Evolutionary conservation across 768 basidiomycete species (phyloP).

Genomic region (Lyophyllum atratum): DNA sequence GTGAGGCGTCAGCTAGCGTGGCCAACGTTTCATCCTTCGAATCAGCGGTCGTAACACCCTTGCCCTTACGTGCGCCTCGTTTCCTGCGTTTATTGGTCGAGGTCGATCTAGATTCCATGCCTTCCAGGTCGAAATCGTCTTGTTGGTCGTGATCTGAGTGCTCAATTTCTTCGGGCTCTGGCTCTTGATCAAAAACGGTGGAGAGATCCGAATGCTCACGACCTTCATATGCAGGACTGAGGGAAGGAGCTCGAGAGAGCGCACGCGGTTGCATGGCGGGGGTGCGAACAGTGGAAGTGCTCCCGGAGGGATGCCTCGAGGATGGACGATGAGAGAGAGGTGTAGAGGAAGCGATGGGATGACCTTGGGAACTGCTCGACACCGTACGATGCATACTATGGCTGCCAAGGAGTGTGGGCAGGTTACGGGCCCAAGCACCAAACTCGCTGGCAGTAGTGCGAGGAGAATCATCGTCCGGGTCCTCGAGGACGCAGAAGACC

Average conservation of each 20-base stretch:
- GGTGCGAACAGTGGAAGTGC: slow-evolving; percentile 46
- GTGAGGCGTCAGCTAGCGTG: slow-evolving; percentile 77
- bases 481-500: slow-evolving; percentile 81
- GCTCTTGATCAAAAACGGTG: slow-evolving; percentile 56
- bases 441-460: slow-evolving; percentile 84
- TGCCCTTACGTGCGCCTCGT: slow-evolving; percentile 84
- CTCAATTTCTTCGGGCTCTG: slow-evolving; percentile 47
- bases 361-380: slow-evolving; percentile 64
- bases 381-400: slow-evolving; percentile 59
- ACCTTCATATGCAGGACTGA: slow-evolving; percentile 50
- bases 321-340: slow-evolving; percentile 73
- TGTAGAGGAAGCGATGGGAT: slow-evolving; percentile 60
- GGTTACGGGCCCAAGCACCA: slow-evolving; percentile 79
- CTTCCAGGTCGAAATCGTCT: slow-evolving; percentile 35
- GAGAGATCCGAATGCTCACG: slow-evolving; percentile 48
- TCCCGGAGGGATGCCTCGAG: slow-evolving; percentile 61
- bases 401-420: slow-evolving; percentile 71
- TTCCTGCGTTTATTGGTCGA: slow-evolving; percentile 82
- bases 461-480: slow-evolving; percentile 60
- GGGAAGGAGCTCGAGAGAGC: slow-evolving; percentile 65
- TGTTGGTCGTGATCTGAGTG: slow-evolving; percentile 41
- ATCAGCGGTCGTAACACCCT: slow-evolving; percentile 48
- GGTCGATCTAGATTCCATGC: slow-evolving; percentile 55
- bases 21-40: slow-evolving; percentile 59
- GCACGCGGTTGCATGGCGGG: slow-evolving; percentile 56